Conservation (phyloP, 2,329 filamentous ascomycete genomes). For the Epichloe brachyelytri region DNA sequence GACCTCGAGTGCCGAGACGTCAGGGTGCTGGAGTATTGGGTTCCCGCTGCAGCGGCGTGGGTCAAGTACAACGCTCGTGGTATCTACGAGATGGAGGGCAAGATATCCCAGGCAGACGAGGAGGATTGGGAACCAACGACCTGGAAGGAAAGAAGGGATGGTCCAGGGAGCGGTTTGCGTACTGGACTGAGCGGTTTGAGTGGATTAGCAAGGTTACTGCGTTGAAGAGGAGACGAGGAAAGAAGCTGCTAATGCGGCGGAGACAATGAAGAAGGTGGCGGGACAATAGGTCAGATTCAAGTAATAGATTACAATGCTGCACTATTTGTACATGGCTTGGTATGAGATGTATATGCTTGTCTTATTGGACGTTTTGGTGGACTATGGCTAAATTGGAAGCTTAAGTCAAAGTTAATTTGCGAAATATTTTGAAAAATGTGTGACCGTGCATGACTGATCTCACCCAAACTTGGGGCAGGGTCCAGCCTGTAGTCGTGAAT, state of each 20-base stretch:
- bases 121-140: background rate
- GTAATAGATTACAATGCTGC: no score
- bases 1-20: slow-evolving; percentile 3
- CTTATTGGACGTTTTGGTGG: no score
- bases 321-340: no score
- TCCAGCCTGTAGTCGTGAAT: no score
- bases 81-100: slow-evolving; percentile 1
- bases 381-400: no score
- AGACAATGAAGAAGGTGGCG: background rate
- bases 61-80: background rate
- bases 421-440: no score
- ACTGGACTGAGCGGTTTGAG: slow-evolving; percentile 1
- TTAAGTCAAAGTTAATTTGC: no score
- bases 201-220: slow-evolving; percentile 2
- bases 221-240: background rate
- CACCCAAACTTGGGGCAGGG: no score
- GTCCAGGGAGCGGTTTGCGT: slow-evolving; percentile 1
- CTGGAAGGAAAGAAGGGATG: background rate
- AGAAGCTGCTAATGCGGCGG: background rate
- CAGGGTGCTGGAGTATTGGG: slow-evolving; percentile 2
- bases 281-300: background rate
- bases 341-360: no score
- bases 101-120: background rate
- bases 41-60: slow-evolving; percentile 1
- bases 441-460: no score